Evolutionary conservation across 2,329 filamentous ascomycete genomes (phyloP).

Genomic region (Penicillium nordicum): DNA sequence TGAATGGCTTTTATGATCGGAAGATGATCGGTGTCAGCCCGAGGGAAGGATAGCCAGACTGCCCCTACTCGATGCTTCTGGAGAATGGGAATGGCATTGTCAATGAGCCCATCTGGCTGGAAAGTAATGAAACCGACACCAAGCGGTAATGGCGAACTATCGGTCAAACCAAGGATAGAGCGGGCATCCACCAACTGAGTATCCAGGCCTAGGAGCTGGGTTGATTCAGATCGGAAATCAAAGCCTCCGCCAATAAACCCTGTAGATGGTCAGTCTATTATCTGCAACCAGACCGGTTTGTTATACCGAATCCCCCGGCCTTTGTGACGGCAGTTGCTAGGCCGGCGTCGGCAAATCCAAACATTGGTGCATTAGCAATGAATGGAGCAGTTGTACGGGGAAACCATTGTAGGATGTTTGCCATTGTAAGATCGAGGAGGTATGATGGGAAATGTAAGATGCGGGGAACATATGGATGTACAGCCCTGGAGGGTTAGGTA

Average conservation of each 20-base stretch:
- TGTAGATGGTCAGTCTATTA: background rate
- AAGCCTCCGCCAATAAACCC: conserved; percentile 23
- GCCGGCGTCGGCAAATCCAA: conserved; percentile 17
- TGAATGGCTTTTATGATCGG: conserved; percentile 28
- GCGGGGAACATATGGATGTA: background rate
- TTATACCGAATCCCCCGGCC: conserved; percentile 20
- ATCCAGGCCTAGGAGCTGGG: conserved; percentile 16
- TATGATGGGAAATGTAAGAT: background rate
- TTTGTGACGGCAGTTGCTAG: conserved; percentile 18
- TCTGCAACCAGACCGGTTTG: background rate
- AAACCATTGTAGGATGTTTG: conserved; percentile 16
- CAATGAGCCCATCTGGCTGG: conserved; percentile 25
- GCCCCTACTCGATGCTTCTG: conserved; percentile 54
- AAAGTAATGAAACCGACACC: conserved; percentile 63
- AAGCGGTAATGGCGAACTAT: conserved; percentile 44
- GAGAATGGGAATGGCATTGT: conserved; percentile 50
- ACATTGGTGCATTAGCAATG: conserved; percentile 25
- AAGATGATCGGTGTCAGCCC: conserved; percentile 37
- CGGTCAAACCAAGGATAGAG: background rate
- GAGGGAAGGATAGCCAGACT: conserved; percentile 65
- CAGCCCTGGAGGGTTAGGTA: background rate
- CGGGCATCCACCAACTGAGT: conserved; percentile 11
- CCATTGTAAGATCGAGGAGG: background rate
- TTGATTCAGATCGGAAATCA: conserved; percentile 15
- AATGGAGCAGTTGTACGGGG: conserved; percentile 17